Evolutionary conservation across 352 stramenopile species (phyloP), one percentile per base, ranked within the genome.

Genomic region (Phytopythium vexans): DNA sequence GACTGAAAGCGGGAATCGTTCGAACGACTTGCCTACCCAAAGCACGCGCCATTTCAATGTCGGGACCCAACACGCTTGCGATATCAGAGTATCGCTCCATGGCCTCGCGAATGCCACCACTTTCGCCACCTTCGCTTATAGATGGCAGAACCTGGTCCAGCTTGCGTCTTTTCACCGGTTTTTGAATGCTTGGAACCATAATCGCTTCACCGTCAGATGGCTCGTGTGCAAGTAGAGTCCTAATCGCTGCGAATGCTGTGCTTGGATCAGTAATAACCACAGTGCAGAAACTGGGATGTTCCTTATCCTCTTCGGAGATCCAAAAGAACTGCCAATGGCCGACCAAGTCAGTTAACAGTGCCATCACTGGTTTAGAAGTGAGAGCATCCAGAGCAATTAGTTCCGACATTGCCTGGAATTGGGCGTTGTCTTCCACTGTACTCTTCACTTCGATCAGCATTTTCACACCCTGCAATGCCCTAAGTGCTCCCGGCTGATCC

Each of bases 321-420:
- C 58, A 66, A 41, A 57, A 57, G 46, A 66, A 66, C 42, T 52
- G 39, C 55, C 60, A 68, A 60, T 68, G 21, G 1, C 55, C 42
- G 12, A 33, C 38, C 44, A 68, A 60, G 52, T 64, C 58, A 37
- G 60, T 68, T 56, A 68, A 54, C 49, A 65, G 58, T 60, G 56
- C 60, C 54, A 68, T 65, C 41, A 39, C 55, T 46, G 56, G 60
- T 50, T 68, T 35, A 43, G 0, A 35, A 37, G 32, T 45, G 8
- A 52, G 33, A 51, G 65, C 9, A 61, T 68, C 60, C 54, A 68
- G 41, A 33, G 54, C 60, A 47, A 64, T 64, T 68, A n/a, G n/a
- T n/a, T n/a, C n/a, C n/a, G n/a, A n/a, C n/a, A n/a, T n/a, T n/a
- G n/a, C n/a, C n/a, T n/a, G 60, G 45, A 35, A 61, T 10, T 56